These are phyloP conservation scores for Trichopus zeylanicus DNA, from an alignment of 116 monocot species.

Conservation along the genomic window DNA sequence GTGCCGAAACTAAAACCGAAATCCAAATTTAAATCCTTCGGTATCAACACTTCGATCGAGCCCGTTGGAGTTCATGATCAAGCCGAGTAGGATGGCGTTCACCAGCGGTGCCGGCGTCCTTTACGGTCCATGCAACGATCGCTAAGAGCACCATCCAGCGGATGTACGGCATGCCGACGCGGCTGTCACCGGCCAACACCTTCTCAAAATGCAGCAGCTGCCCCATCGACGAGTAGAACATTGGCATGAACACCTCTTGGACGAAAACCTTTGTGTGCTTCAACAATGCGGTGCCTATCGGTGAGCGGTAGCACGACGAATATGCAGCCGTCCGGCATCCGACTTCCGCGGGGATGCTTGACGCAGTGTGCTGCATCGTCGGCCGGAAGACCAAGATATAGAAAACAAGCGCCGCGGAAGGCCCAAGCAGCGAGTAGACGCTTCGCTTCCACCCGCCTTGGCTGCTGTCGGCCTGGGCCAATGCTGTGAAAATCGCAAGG, in stretches of 20 bases:
- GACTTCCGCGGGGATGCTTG: slow-evolving; percentile 24
- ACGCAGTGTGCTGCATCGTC: slow-evolving; percentile 11
- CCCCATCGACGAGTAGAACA: slow-evolving; percentile 23
- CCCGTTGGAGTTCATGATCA: no score
- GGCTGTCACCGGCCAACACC: no score
- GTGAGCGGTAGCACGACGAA: slow-evolving; percentile 43
- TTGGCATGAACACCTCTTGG: slow-evolving; percentile 20
- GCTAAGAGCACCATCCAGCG: no score
- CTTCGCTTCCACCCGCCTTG: not conserved
- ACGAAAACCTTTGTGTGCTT: slow-evolving; percentile 23
- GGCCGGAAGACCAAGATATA: slow-evolving; percentile 23
- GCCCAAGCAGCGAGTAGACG: not conserved
- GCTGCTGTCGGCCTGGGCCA: not conserved
- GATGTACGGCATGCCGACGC: no score
- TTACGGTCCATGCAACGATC: no score
- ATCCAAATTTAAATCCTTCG: no score
- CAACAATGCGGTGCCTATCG: slow-evolving; percentile 35
- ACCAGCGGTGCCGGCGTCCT: no score
- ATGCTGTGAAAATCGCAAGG: not conserved
- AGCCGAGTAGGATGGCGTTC: no score
- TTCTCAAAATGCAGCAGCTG: not conserved
- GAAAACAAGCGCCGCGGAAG: slow-evolving; percentile 5
- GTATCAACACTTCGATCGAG: no score
- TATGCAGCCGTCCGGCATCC: slow-evolving; percentile 22
- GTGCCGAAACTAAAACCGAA: no score